Conservation (phyloP, 2,329 filamentous ascomycete genomes). For the Cylindrodendrum hubeiense region DNA sequence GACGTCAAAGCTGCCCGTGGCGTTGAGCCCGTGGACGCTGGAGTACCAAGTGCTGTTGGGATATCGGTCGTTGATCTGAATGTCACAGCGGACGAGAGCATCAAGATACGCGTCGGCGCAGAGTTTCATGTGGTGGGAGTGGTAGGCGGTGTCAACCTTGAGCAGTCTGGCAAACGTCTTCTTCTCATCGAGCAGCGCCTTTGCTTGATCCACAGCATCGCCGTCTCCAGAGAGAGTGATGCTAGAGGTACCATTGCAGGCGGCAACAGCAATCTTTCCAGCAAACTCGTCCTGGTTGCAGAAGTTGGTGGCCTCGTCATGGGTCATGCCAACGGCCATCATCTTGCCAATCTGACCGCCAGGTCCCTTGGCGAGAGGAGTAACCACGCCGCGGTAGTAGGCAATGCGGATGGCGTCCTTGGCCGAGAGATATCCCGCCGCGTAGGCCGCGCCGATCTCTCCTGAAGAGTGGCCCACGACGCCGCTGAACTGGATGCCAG, state of each 20-base stretch:
- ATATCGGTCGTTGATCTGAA: neutral
- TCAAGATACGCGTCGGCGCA: slow-evolving; percentile 32
- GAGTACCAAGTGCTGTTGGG: slow-evolving; percentile 32
- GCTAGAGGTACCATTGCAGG: slow-evolving; percentile 37
- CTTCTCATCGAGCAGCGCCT: slow-evolving; percentile 30
- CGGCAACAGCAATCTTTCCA: slow-evolving; percentile 42
- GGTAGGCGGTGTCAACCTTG: slow-evolving; percentile 60
- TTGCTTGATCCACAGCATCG: slow-evolving; percentile 41
- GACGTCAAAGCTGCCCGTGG: slow-evolving; percentile 4
- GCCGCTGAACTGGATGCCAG: slow-evolving; percentile 42
- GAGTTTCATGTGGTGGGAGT: slow-evolving; percentile 60
- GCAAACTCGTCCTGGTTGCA: slow-evolving; percentile 9
- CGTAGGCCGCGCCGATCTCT: slow-evolving; percentile 55
- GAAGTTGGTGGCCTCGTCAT: slow-evolving; percentile 30
- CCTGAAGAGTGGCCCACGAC: slow-evolving; percentile 54
- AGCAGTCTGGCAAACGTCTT: slow-evolving; percentile 46
- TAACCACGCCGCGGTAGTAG: slow-evolving; percentile 25
- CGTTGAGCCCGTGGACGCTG: slow-evolving; percentile 45
- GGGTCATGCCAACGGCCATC: slow-evolving; percentile 41
- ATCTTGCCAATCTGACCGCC: slow-evolving; percentile 17
- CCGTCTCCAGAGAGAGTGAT: slow-evolving; percentile 48
- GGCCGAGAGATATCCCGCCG: slow-evolving; percentile 43
- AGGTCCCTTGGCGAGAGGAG: slow-evolving; percentile 3
- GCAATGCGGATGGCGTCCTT: slow-evolving; percentile 12
- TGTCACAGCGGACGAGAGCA: neutral